Base-by-base conservation (phyloP, 441 rosid genomes). In the Euphorbia schlechtendalii region DNA sequence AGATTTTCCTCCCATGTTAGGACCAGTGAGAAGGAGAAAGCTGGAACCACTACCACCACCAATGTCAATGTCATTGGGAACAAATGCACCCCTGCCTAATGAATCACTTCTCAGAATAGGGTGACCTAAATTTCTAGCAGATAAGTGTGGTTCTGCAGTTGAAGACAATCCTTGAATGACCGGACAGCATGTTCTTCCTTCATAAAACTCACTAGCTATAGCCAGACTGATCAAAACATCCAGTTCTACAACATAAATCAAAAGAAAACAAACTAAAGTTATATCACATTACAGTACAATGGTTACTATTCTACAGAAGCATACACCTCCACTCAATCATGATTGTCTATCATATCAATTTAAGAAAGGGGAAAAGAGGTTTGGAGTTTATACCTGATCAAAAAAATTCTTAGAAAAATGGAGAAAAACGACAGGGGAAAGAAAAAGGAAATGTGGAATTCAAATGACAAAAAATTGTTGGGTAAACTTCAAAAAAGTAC, bases 1-100 rank as follows among this genome's bases (percentile, higher is more conserved):
- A 62, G 99, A 95, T 77, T 95, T 95, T 71, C 98, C 99, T 69
- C 98, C 98, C 97, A 95, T 95, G 77, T 95, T 95, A 64, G 98
- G 99, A 78, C 97, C 98, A 22, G 97, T 89, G 62, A 95, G 99
- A 69, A 95, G 97, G 73, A 95, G 71, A 81, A 95, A 95, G 70
- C 88, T 79, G 71, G 96, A 84, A 71, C 81, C 74, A 71, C 65
- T 79, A 64, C 73, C 55, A 74, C 97, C 93, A 57, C 98, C 96
- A 40, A 92, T 74, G 64, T 61, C 74, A 61, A 92, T 74, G 73
- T 95, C 84, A 78, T 95, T 95, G 59, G 99, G 90, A 63, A 95
- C 97, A 74, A 95, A 95, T 65, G 86, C 73, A 56, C 96, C 95
- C 80, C 81, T 86, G 63, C 92, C 98, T 71, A 92, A 73, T 30